Percentiles rank a stretch among this genome's conserved stretches.
phyloP scores from a whole-genome alignment of 495 filamentous ascomycete genomes.

The Diplogelasinospora grovesii region DNA sequence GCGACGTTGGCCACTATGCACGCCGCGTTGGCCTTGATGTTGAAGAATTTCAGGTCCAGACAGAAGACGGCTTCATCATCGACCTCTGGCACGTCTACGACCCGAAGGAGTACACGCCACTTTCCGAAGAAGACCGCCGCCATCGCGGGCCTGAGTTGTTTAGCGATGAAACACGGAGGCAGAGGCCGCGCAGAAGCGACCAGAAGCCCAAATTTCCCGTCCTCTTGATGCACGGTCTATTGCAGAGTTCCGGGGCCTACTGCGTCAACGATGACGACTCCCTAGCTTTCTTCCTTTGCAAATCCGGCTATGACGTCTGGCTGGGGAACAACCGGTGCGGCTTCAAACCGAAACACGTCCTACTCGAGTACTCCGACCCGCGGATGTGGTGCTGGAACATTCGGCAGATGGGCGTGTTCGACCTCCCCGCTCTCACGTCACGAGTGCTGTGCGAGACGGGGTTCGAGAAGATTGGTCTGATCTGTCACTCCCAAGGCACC shows the following conservation, averaged over 20 bases:
- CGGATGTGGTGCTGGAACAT: conserved; percentile 99
- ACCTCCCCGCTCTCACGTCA: conserved; percentile 81
- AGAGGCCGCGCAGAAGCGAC: too few species aligned
- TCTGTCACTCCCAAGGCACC: conserved; percentile 89
- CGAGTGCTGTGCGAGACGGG: conserved; percentile 77
- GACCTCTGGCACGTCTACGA: conserved; percentile 86
- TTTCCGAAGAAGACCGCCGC: conserved; percentile 30
- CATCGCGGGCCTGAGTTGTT: conserved; percentile 39
- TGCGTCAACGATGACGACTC: conserved; percentile 87
- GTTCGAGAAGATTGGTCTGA: conserved; percentile 75
- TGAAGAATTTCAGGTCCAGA: conserved; percentile 79
- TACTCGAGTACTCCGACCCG: conserved; percentile 66
- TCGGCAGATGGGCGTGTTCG: conserved; percentile 84
- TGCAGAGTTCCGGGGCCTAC: conserved; percentile 84
- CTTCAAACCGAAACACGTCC: conserved; percentile 65
- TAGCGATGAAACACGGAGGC: conserved; percentile 10
- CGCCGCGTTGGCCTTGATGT: conserved; percentile 80
- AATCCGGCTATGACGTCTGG: conserved; percentile 95
- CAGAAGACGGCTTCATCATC: conserved; percentile 91
- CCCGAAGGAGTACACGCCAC: conserved; percentile 59
- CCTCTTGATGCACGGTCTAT: conserved; percentile 78
- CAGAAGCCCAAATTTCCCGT: conserved; percentile 72
- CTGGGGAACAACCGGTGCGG: conserved; percentile 93
- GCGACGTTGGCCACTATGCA: conserved; percentile 83
- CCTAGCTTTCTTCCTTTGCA: conserved; percentile 86